A percentile compares a stretch with the other conserved stretches of the same genome.
These are phyloP conservation scores for Pleurotus eryngii DNA, from an alignment of 768 basidiomycete genomes.

Conservation along the genomic window DNA sequence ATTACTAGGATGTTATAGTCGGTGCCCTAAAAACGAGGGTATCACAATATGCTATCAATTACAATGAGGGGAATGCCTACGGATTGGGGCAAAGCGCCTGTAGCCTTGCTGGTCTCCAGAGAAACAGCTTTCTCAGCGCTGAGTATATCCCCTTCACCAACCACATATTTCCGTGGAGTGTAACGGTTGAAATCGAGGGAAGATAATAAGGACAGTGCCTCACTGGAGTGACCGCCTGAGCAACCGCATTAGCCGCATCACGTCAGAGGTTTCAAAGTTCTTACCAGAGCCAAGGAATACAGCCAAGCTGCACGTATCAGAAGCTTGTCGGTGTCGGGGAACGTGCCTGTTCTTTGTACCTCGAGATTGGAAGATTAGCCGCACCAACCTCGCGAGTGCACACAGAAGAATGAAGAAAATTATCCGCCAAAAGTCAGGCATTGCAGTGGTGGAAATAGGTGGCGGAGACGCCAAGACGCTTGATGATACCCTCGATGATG, in stretches of 20 bases:
- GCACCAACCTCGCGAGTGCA: not conserved
- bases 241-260: slow-evolving; percentile 10
- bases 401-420: no score
- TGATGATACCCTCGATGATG: not conserved
- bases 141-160: slow-evolving; percentile 77
- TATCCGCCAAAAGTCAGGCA: not conserved
- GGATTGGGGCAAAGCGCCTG: not conserved
- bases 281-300: slow-evolving; percentile 93
- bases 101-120: slow-evolving; percentile 51
- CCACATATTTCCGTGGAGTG: slow-evolving; percentile 72
- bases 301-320: slow-evolving; percentile 48
- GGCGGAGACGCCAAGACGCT: not conserved
- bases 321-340: not conserved
- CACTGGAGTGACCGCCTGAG: slow-evolving; percentile 91
- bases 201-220: slow-evolving; percentile 72
- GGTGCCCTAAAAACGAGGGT: not conserved
- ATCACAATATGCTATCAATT: not conserved
- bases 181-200: slow-evolving; percentile 75
- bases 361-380: not conserved
- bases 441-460: not conserved
- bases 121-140: slow-evolving; percentile 67
- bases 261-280: slow-evolving; percentile 14
- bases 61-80: no score
- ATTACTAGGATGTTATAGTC: slow-evolving; percentile 49
- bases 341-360: not conserved